Percentiles rank a stretch among this genome's conserved stretches.
Conservation (phyloP, 768 basidiomycete species). For the Boletellus sp. region DNA sequence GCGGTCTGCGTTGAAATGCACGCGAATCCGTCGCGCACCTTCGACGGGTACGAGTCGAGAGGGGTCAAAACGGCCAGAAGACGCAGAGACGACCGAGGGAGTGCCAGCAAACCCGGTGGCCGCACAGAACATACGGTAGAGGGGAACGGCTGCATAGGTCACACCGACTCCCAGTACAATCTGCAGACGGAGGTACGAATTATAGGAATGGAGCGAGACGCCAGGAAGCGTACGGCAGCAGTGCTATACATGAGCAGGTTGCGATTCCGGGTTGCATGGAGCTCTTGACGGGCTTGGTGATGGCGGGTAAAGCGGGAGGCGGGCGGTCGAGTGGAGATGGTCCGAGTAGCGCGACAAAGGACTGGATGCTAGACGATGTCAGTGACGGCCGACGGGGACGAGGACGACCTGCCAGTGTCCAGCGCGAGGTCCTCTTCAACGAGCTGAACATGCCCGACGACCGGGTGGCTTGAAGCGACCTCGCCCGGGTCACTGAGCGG, state of each 20-base stretch:
- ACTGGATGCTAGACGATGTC: not conserved
- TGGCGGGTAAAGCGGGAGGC: slow-evolving; percentile 14
- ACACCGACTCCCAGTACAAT: slow-evolving; percentile 75
- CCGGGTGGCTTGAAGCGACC: no score
- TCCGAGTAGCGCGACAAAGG: no score
- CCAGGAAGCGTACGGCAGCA: slow-evolving; percentile 58
- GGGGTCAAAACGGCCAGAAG: slow-evolving; percentile 67
- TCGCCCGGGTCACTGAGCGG: not conserved
- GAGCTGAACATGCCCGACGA: slow-evolving; percentile 1
- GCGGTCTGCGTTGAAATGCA: slow-evolving; percentile 93
- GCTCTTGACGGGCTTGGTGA: slow-evolving; percentile 33
- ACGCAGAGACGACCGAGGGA: slow-evolving; percentile 73
- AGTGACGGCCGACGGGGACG: not conserved
- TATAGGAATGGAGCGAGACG: not conserved
- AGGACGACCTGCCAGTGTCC: not conserved
- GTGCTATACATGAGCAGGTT: slow-evolving; percentile 80
- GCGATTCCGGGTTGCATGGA: slow-evolving; percentile 61
- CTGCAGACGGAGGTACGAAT: slow-evolving; percentile 36
- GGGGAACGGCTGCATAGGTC: slow-evolving; percentile 95
- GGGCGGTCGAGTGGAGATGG: slow-evolving; percentile 1
- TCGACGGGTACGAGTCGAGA: slow-evolving; percentile 79
- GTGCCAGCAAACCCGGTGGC: slow-evolving; percentile 97
- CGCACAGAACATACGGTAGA: slow-evolving; percentile 97
- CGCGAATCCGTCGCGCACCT: slow-evolving; percentile 73
- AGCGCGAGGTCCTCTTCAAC: not conserved